Conservation (phyloP, 441 rosid species). For the Jatropha multifida region DNA sequence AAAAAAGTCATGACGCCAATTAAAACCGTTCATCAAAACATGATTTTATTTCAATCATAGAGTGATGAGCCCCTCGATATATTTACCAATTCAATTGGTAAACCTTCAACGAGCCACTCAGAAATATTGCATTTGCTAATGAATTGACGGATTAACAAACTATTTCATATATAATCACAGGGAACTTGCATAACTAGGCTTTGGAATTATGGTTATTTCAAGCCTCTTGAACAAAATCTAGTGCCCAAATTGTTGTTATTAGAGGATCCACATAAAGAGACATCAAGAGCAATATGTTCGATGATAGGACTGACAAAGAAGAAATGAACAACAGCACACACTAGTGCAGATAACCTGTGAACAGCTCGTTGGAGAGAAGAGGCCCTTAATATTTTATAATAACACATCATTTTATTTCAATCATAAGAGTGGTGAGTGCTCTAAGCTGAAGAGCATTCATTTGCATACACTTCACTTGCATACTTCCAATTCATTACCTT, state of each 20-base stretch:
- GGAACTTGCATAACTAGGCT: not conserved
- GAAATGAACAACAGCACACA: not conserved
- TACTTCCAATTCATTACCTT: slow-evolving; percentile 90
- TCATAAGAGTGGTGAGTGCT: not conserved
- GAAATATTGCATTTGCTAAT: too few species aligned
- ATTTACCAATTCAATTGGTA: too few species aligned
- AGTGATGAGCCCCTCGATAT: too few species aligned
- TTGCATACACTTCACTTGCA: slow-evolving; percentile 59
- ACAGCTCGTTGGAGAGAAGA: not conserved
- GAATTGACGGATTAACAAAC: too few species aligned
- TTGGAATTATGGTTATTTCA: not conserved
- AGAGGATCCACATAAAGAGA: too few species aligned
- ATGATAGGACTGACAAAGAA: not conserved
- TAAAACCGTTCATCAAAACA: too few species aligned
- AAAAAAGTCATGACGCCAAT: too few species aligned
- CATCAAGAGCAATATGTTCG: not conserved
- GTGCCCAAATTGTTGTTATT: not conserved
- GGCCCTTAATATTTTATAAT: not conserved
- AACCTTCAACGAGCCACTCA: too few species aligned
- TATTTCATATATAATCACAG: not conserved
- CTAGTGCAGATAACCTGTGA: not conserved
- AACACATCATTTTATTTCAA: not conserved
- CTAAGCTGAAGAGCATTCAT: slow-evolving; percentile 51
- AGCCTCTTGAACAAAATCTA: not conserved
- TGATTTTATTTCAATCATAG: too few species aligned